phyloP scores from a whole-genome alignment of 78 protist genomes.

The Protostelium mycophagum region DNA sequence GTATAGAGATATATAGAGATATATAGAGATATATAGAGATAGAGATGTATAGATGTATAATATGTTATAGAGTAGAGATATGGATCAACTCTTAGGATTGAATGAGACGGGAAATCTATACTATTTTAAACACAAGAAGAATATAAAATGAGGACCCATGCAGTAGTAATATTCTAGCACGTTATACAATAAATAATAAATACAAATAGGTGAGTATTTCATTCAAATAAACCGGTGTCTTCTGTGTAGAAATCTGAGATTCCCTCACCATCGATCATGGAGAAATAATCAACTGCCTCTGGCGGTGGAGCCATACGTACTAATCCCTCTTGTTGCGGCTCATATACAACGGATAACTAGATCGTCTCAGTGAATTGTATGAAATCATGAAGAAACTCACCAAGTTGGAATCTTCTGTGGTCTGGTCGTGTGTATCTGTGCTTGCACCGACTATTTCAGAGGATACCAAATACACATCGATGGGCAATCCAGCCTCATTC shows the following conservation, averaged over 20 bases:
- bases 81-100: neutral
- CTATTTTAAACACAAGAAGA: neutral
- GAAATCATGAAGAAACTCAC: neutral
- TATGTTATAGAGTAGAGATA: neutral
- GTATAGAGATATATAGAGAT: neutral
- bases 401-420: neutral
- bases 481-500: slow-evolving; percentile 23
- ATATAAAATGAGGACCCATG: no score
- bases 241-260: neutral
- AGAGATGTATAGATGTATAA: neutral
- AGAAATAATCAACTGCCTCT: neutral
- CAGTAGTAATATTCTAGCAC: no score
- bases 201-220: no score
- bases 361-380: neutral
- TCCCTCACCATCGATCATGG: neutral
- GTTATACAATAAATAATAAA: no score
- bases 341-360: neutral
- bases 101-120: neutral
- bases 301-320: neutral
- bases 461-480: slow-evolving; percentile 24
- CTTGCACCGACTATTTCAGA: neutral
- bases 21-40: neutral
- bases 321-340: neutral
- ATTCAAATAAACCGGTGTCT: neutral
- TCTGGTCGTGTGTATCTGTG: neutral